phyloP scores from a whole-genome alignment of 805 yeast species.

The Wickerhamiella vanderwaltii region DNA sequence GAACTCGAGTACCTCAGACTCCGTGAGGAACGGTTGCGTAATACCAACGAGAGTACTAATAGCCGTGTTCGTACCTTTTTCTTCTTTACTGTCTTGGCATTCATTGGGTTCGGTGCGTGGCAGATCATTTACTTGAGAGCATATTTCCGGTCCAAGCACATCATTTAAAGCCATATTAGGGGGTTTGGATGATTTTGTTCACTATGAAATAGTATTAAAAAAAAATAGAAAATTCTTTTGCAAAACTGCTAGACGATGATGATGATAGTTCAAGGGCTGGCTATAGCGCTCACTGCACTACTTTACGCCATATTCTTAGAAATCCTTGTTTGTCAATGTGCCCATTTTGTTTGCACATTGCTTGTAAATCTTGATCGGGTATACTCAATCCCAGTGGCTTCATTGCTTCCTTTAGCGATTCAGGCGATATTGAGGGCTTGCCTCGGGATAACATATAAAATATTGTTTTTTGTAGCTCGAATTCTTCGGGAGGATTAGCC shows the following conservation, averaged over 20 bases:
- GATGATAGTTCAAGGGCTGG: no score
- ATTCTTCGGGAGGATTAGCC: background rate
- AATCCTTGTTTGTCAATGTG: conserved; percentile 18
- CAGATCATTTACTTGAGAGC: conserved; percentile 85
- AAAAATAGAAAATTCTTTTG: no score
- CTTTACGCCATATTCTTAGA: conserved; percentile 21
- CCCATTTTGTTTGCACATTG: conserved; percentile 21
- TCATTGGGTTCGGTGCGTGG: conserved; percentile 78
- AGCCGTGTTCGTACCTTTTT: conserved; percentile 85
- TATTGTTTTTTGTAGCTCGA: conserved; percentile 13
- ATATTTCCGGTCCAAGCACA: conserved; percentile 52
- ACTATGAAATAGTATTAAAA: no score
- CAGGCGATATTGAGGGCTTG: conserved; percentile 19
- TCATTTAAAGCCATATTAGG: conserved; percentile 22
- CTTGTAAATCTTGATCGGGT: conserved; percentile 23
- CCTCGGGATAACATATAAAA: conserved; percentile 17
- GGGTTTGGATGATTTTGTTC: no score
- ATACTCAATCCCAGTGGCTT: conserved; percentile 22
- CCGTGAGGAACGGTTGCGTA: conserved; percentile 88
- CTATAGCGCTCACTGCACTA: no score
- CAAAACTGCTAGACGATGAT: no score
- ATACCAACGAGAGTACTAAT: conserved; percentile 94
- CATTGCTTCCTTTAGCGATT: conserved; percentile 22
- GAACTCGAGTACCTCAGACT: conserved; percentile 73
- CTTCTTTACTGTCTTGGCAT: conserved; percentile 48